Conservation (phyloP, 2,329 filamentous ascomycete species). For the Claviceps sp. region DNA sequence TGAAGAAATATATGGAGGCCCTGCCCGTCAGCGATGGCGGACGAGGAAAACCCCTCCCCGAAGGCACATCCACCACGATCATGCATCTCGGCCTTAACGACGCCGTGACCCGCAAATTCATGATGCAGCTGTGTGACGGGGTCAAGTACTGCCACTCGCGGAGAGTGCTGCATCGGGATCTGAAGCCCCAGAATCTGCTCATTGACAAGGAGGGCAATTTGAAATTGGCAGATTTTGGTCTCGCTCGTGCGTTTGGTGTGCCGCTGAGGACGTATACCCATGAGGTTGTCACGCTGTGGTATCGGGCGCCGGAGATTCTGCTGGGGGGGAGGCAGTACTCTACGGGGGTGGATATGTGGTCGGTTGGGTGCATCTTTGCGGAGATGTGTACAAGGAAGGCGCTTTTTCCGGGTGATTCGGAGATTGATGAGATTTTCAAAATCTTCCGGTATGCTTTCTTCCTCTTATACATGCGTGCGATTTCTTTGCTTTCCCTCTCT, state of each 20-base stretch:
- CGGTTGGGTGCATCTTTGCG: constrained; percentile 84
- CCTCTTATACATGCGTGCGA: too few relatives aligned
- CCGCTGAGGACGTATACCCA: constrained; percentile 86
- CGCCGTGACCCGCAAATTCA: constrained; percentile 83
- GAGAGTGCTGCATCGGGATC: constrained; percentile 72
- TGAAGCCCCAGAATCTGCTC: constrained; percentile 83
- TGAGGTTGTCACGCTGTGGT: constrained; percentile 92
- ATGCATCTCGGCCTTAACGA: constrained; percentile 60
- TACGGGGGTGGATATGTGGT: constrained; percentile 94
- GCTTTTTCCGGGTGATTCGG: constrained; percentile 81
- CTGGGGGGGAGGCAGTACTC: constrained; percentile 86
- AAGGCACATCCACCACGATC: constrained; percentile 53
- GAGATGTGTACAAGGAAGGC: constrained; percentile 95
- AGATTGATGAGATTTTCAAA: constrained; percentile 32
- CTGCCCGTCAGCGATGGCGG: constrained; percentile 74
- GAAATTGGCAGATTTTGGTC: constrained; percentile 81
- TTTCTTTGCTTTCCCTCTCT: too few relatives aligned
- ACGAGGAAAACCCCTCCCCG: constrained; percentile 71
- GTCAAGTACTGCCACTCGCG: constrained; percentile 82
- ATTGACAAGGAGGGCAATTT: constrained; percentile 79
- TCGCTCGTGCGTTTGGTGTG: constrained; percentile 82
- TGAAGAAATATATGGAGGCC: constrained; percentile 95
- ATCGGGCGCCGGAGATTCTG: constrained; percentile 79
- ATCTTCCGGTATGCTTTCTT: constrained; percentile 53
- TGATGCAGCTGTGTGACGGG: constrained; percentile 75